Percentiles rank a stretch among this genome's conserved stretches.
Conservation (phyloP, 2,329 filamentous ascomycete species). For the Talaromyces amestolkiae region DNA sequence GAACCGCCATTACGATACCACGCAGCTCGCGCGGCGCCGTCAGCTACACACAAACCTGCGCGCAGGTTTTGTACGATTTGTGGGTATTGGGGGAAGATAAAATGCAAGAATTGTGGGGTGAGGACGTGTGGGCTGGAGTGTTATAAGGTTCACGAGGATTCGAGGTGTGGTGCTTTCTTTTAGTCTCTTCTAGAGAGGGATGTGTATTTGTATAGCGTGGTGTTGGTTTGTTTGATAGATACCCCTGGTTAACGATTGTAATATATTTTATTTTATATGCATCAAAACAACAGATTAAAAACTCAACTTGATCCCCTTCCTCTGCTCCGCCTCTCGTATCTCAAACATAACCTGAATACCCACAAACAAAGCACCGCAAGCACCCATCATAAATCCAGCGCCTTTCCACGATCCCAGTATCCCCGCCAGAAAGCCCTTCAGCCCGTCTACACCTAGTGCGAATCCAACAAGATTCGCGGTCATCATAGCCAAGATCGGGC, state of each 20-base stretch:
- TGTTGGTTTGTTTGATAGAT: not conserved
- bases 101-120: constrained; percentile 48
- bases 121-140: constrained; percentile 50
- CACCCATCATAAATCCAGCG: constrained; percentile 66
- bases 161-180: constrained; percentile 45
- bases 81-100: constrained; percentile 51
- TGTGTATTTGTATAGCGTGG: not conserved
- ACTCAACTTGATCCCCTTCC: constrained; percentile 77
- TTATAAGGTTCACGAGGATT: constrained; percentile 49
- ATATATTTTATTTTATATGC: not conserved
- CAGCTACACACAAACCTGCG: constrained; percentile 32
- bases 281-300: constrained; percentile 53
- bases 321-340: constrained; percentile 77
- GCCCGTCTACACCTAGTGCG: constrained; percentile 83
- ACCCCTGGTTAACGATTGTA: not conserved
- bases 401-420: constrained; percentile 78
- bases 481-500: constrained; percentile 93
- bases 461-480: constrained; percentile 92
- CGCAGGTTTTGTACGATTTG: constrained; percentile 50
- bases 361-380: constrained; percentile 74
- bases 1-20: constrained; percentile 50
- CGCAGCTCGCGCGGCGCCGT: constrained; percentile 42
- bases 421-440: constrained; percentile 70
- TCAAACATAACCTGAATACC: constrained; percentile 97
- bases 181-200: constrained; percentile 13